A percentile compares a stretch with the other conserved stretches of the same genome.
Conservation (phyloP, 495 filamentous ascomycete species). For the Trichoderma erinaceum region DNA sequence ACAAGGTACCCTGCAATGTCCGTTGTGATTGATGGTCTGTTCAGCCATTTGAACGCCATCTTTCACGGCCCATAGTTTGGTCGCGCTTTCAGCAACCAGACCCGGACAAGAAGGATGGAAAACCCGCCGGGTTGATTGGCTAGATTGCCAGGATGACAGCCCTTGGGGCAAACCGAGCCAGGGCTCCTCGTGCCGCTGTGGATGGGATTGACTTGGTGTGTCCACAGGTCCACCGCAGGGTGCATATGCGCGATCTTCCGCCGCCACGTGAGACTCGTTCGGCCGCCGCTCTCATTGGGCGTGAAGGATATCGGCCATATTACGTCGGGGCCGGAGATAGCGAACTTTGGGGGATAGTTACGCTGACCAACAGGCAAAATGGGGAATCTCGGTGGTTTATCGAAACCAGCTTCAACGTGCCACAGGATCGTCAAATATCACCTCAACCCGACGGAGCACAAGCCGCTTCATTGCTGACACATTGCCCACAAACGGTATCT, state of each 20-base stretch:
- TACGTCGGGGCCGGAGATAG: slow-evolving; percentile 10
- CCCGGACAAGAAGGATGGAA: not conserved
- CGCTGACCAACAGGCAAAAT: slow-evolving; percentile 8
- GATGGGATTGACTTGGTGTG: slow-evolving; percentile 10
- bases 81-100: not conserved
- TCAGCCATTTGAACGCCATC: slow-evolving; percentile 7
- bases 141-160: not conserved
- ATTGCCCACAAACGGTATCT: not conserved
- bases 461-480: not conserved
- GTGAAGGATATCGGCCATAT: slow-evolving; percentile 8
- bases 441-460: not conserved
- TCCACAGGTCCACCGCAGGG: not conserved
- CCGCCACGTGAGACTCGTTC: slow-evolving; percentile 16
- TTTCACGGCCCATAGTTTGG: not conserved
- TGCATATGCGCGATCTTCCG: slow-evolving; percentile 17
- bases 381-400: slow-evolving; percentile 10
- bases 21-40: slow-evolving; percentile 1
- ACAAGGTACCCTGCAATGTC: slow-evolving; percentile 1
- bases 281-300: slow-evolving; percentile 7
- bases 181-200: slow-evolving; percentile 14
- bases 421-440: slow-evolving; percentile 3
- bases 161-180: not conserved
- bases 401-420: not conserved
- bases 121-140: not conserved
- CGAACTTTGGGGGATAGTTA: not conserved